phyloP scores from a whole-genome alignment of 2,329 filamentous ascomycete species.

The Ramularia collo-cygni region DNA sequence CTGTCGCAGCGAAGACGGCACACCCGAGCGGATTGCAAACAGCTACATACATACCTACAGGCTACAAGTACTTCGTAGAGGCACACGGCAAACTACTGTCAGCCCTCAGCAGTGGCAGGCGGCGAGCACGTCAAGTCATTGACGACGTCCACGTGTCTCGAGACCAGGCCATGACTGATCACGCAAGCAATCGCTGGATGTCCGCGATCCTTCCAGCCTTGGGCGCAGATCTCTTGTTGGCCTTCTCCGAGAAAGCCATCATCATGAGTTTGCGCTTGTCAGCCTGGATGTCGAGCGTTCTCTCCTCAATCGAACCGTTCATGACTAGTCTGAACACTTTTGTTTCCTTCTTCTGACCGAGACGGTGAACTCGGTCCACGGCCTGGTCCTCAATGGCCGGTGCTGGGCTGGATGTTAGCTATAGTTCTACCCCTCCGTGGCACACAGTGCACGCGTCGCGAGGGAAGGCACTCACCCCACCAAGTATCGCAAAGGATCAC shows the following conservation, averaged over 20 bases:
- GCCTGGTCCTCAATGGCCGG: constrained; percentile 91
- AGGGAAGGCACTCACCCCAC: constrained; percentile 60
- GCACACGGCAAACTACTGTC: too few species aligned
- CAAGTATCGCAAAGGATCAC: constrained; percentile 78
- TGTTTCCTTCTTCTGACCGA: constrained; percentile 73
- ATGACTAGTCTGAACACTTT: constrained; percentile 77
- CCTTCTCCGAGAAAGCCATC: constrained; percentile 71
- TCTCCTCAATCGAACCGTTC: constrained; percentile 72
- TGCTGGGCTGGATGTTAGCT: constrained; percentile 37
- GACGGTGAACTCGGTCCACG: constrained; percentile 76
- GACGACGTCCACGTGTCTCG: too few species aligned
- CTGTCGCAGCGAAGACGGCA: too few species aligned
- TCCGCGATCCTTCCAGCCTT: constrained; percentile 43
- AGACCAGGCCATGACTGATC: background rate
- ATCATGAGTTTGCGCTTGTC: constrained; percentile 72
- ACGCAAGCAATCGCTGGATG: constrained; percentile 34
- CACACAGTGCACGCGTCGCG: background rate
- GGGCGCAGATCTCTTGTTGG: constrained; percentile 45
- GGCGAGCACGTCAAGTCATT: too few species aligned
- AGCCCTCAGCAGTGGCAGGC: too few species aligned
- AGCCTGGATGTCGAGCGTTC: constrained; percentile 69
- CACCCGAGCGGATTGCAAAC: too few species aligned
- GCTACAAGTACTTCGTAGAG: too few species aligned
- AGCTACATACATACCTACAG: too few species aligned
- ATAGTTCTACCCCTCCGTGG: background rate